Base-by-base conservation (phyloP, 2,329 filamentous ascomycete species). In the Pseudopithomyces maydicus region DNA sequence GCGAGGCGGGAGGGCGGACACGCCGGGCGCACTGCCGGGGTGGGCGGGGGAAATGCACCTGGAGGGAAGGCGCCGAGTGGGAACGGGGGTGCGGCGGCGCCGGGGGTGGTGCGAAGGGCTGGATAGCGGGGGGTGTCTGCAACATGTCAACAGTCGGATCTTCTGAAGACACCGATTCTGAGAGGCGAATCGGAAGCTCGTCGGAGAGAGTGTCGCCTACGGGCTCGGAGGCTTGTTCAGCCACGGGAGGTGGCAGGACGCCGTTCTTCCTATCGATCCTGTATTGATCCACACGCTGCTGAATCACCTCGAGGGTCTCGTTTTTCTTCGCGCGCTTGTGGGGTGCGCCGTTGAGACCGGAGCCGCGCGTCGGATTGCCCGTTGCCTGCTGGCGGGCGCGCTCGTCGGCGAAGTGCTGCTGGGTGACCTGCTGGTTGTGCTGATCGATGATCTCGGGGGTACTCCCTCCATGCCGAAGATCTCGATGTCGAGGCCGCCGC, bases 401-500 rank as follows among this genome's bases (percentile, higher is more conserved):
- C 77, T 96, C 91, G 23, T 88, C 88, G 73, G 92, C 88, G 77
- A 96, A 94, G 77, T 89, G 97, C 76, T 90, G 89, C 67, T 91
- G 86, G 62, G 92, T 87, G 73, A 98, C 91, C 68, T 91, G 87
- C 77, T 95, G 90, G 72, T 91, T 90, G 81, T 97, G 93, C 71
- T 90, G 86, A 69, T 91, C 85, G 56, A 91, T 80, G 60, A 96
- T 85, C 56, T 97, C 91, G 56, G 92, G 2, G 95, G 95, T 36
- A 98, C 91, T 71, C 95, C 95, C 76, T 97, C 92, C 91, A 97
- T 97, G 71, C 94, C 95, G 74, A 98, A 99, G 70, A 99, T 97
- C 78, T 99, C 95, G 58, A 96, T 87, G 58, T 96, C 92, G 58
- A 96, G 86, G 57, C 90, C 89, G 62, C 91, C 87, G 61, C 95